A percentile compares a stretch with the other conserved stretches of the same genome.
Evolutionary conservation across 257 asterid species (phyloP).

Genomic region (Solanum arcanum): DNA sequence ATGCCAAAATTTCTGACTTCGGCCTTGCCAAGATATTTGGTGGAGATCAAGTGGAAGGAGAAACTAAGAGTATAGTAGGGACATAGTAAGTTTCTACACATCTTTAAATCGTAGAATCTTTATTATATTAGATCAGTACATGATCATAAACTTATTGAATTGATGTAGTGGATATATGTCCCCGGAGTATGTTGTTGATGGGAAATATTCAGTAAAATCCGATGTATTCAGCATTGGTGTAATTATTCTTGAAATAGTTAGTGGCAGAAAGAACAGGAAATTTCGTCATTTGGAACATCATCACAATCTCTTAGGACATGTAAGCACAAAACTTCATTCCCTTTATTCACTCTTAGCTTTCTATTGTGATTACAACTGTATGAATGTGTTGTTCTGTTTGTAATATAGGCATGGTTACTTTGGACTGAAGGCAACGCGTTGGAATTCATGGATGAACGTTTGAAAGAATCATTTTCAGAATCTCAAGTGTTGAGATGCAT

Average conservation of each 20-base stretch:
- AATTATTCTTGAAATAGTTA: not conserved
- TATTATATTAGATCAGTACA: not conserved
- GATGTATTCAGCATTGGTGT: not conserved
- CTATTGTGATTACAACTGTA: not conserved
- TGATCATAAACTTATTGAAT: not conserved
- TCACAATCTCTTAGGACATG: constrained; percentile 16
- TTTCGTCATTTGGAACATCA: constrained; percentile 4
- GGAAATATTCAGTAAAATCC: not conserved
- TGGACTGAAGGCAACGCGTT: not conserved
- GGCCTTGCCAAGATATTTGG: constrained; percentile 7
- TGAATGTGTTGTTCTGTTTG: not conserved
- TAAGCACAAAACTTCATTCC: not conserved
- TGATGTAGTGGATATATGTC: constrained; percentile 5
- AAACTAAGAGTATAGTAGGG: not conserved
- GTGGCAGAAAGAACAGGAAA: constrained; percentile 5
- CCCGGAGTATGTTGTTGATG: not conserved
- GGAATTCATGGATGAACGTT: constrained; percentile 1
- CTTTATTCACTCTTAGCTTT: not conserved
- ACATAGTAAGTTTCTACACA: not conserved
- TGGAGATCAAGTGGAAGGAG: not conserved
- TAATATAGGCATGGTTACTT: constrained; percentile 1
- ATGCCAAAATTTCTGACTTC: constrained; percentile 10
- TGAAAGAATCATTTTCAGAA: not conserved
- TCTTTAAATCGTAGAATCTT: not conserved
- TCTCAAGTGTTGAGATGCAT: constrained; percentile 5